Evolutionary conservation across 2,329 filamentous ascomycete species (phyloP).

Genomic region (Clonostachys rosea): DNA sequence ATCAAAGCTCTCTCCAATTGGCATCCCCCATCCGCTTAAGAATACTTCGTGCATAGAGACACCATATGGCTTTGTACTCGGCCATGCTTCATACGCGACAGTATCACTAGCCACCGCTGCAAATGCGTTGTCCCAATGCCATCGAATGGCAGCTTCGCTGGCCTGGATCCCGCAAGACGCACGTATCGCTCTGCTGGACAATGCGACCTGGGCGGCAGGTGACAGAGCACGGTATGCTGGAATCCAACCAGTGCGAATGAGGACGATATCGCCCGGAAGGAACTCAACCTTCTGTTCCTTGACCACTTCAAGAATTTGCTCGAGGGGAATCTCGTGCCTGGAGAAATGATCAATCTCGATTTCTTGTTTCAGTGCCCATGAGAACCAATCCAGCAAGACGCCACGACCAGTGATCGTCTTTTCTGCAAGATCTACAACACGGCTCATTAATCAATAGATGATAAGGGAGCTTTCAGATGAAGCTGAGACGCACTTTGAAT

Average conservation of each 20-base stretch:
- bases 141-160: slow-evolving; percentile 27
- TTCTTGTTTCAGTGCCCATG: slow-evolving; percentile 29
- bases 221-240: slow-evolving; percentile 15
- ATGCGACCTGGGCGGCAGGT: slow-evolving; percentile 41
- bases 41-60: slow-evolving; percentile 36
- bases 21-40: slow-evolving; percentile 42
- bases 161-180: slow-evolving; percentile 31
- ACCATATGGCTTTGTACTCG: neutral
- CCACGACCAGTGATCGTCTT: slow-evolving; percentile 30
- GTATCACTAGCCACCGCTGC: slow-evolving; percentile 38
- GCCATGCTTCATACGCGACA: slow-evolving; percentile 32
- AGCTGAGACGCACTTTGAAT: neutral
- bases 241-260: slow-evolving; percentile 33
- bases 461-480: too few species aligned
- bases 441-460: too few species aligned
- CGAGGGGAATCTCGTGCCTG: slow-evolving; percentile 24
- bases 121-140: slow-evolving; percentile 42
- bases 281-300: slow-evolving; percentile 23
- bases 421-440: neutral
- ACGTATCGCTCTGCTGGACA: slow-evolving; percentile 18
- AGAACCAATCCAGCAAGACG: slow-evolving; percentile 43
- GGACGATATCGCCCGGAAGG: slow-evolving; percentile 44
- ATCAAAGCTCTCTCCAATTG: slow-evolving; percentile 16
- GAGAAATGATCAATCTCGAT: slow-evolving; percentile 33
- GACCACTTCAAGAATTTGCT: slow-evolving; percentile 23